Evolutionary conservation across 306 rosid species (phyloP), one percentile per base, ranked within the genome.

Genomic region (Medicago lupulina): DNA sequence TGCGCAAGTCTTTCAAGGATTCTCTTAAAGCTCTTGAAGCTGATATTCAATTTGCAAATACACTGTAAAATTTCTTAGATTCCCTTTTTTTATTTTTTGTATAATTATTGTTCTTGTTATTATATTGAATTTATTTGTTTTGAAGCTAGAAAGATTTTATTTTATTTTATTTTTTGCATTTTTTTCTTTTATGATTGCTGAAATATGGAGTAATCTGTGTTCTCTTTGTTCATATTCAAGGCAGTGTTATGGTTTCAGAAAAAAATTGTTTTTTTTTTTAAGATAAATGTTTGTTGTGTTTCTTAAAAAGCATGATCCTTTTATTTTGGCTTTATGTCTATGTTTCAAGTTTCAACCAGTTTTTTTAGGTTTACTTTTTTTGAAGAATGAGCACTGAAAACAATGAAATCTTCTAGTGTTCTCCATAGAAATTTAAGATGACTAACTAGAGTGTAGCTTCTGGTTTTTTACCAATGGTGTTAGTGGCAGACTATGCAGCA

Each of bases 11-110:
- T 5, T 80, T 80, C 80, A 80, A 74, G 71, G 83, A 80, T 74
- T 80, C 83, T 15, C 75, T 80, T 71, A 80, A 80, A 80, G 83
- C 83, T 66, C 83, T 80, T 58, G 70, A 80, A 67, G 83, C 80
- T 38, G 80, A 80, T n/a, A 74, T 80, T 6, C 79, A 74, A 3
- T 68, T 57, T 3, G 83, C 83, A 39, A 80, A 80, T 59, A 67
- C 76, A 57, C 71, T 80, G 83, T 80, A 80, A 73, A 58, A 21
- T 79, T 63, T 46, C 17, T 67, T 1, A 5, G 2, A 28, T 28
- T 34, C 7, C 2, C 9, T 39, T 4, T 9, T 51, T 8, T 34
- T 11, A 5, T 40, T 55, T 50, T 51, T 49, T 12, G 3, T 44
- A 41, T 44, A 10, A 12, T 39, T 49, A 18, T 59, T 31, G 17